Evolutionary conservation across 768 basidiomycete genomes (phyloP).

Genomic region (Favolaschia claudopus): DNA sequence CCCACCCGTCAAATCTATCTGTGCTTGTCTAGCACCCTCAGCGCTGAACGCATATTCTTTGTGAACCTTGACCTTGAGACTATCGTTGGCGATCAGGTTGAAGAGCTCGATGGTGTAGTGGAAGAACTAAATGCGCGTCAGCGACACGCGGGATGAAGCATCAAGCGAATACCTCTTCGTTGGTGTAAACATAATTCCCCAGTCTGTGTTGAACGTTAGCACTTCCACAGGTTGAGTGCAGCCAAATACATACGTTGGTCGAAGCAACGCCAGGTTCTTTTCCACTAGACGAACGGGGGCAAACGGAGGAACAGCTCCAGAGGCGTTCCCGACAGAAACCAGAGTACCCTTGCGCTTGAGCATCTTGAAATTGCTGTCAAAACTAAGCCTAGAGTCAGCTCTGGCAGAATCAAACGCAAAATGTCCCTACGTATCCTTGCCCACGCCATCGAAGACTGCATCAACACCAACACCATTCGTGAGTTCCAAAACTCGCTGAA

Average conservation of each 20-base stretch:
- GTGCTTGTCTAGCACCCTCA: conserved; percentile 79
- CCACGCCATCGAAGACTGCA: conserved; percentile 95
- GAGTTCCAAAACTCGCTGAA: conserved; percentile 74
- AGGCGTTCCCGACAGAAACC: conserved; percentile 92
- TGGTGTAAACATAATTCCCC: conserved; percentile 73
- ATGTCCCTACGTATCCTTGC: conserved; percentile 88
- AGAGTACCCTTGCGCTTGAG: conserved; percentile 88
- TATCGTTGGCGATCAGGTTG: conserved; percentile 63
- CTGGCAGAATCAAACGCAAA: background rate
- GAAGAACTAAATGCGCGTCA: conserved; percentile 37
- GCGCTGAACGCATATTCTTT: conserved; percentile 86
- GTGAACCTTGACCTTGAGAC: conserved; percentile 69
- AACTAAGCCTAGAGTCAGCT: conserved; percentile 47
- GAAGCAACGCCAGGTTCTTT: conserved; percentile 83
- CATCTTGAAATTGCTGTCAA: conserved; percentile 82
- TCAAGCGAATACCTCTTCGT: conserved; percentile 65
- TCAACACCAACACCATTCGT: conserved; percentile 85
- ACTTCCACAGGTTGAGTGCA: too few species aligned
- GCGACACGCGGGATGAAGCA: background rate
- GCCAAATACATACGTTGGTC: conserved; percentile 69
- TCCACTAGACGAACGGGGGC: conserved; percentile 72
- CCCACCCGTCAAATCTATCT: conserved; percentile 78
- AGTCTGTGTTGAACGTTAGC: conserved; percentile 55
- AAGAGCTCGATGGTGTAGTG: conserved; percentile 75
- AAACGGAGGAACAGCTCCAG: conserved; percentile 82